A percentile compares a stretch with the other conserved stretches of the same genome.
Evolutionary conservation across 2,329 filamentous ascomycete species (phyloP).

Genomic region (Colletotrichum chrysophilum): DNA sequence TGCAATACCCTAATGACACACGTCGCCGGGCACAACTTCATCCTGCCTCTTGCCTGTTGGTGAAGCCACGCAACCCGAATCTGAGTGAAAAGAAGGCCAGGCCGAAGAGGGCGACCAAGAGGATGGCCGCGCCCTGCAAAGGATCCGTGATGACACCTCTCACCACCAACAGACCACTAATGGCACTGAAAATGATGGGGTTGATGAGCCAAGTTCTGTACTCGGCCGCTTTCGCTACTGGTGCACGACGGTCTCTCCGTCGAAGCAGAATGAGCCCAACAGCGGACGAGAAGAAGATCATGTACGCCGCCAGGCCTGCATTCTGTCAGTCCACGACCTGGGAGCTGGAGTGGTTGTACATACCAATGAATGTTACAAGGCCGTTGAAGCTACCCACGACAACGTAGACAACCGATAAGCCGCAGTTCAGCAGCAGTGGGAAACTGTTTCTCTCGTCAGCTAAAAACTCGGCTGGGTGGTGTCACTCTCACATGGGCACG

Average conservation of each 20-base stretch:
- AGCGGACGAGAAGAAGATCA: conserved; percentile 29
- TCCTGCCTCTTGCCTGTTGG: neutral
- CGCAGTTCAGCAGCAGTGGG: conserved; percentile 26
- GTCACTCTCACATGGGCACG: conserved; percentile 25
- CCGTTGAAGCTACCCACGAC: conserved; percentile 28
- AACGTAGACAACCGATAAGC: conserved; percentile 29
- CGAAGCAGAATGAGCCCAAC: conserved; percentile 29
- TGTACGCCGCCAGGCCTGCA: conserved; percentile 27
- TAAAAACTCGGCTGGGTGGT: neutral
- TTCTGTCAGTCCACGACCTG: neutral
- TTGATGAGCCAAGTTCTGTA: conserved; percentile 29
- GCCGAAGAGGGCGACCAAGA: conserved; percentile 30
- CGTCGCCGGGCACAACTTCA: neutral
- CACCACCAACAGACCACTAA: conserved; percentile 30
- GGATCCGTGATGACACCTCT: conserved; percentile 31
- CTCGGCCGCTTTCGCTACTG: conserved; percentile 15
- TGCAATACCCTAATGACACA: neutral
- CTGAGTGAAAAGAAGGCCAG: conserved; percentile 28
- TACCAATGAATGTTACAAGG: conserved; percentile 29
- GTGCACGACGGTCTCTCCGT: conserved; percentile 19
- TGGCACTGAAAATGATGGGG: conserved; percentile 29
- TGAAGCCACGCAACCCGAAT: conserved; percentile 26
- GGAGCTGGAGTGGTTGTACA: neutral
- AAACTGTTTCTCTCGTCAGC: conserved; percentile 21
- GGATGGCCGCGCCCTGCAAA: conserved; percentile 30